phyloP scores from a whole-genome alignment of 768 basidiomycete genomes.

The Leccinum rimulosum region DNA sequence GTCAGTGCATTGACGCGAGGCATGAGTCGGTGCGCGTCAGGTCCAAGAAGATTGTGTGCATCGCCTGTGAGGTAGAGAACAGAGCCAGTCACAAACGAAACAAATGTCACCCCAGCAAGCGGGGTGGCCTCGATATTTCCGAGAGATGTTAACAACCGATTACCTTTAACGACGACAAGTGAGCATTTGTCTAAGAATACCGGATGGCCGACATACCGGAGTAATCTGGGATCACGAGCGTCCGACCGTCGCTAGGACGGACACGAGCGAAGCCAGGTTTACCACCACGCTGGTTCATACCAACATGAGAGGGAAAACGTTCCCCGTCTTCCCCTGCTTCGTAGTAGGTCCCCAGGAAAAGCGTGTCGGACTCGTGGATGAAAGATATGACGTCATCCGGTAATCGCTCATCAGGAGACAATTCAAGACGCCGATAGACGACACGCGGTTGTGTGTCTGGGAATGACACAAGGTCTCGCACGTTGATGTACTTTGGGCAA shows the following conservation, averaged over 20 bases:
- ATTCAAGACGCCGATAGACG: conserved; percentile 30
- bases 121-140: conserved; percentile 63
- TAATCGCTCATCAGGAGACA: conserved; percentile 40
- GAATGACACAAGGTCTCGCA: conserved; percentile 49
- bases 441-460: conserved; percentile 40
- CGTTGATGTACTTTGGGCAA: conserved; percentile 68
- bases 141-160: conserved; percentile 58
- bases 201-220: conserved; percentile 37
- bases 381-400: conserved; percentile 49
- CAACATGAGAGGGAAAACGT: conserved; percentile 54
- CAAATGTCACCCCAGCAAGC: conserved; percentile 53
- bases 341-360: conserved; percentile 58
- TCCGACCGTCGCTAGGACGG: conserved; percentile 49
- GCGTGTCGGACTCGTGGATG: conserved; percentile 50
- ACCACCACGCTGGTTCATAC: conserved; percentile 68
- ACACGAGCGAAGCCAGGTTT: conserved; percentile 59
- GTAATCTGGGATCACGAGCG: conserved; percentile 59
- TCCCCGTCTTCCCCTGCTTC: conserved; percentile 36
- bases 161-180: conserved; percentile 38
- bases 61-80: conserved; percentile 65
- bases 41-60: conserved; percentile 49
- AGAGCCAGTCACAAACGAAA: conserved; percentile 51
- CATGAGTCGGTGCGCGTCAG: conserved; percentile 45
- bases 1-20: conserved; percentile 54
- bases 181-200: neutral